Percentiles rank a stretch among this genome's conserved stretches.
Conservation (phyloP, 2,329 filamentous ascomycete genomes). For the Chaetomiaceae sp. region DNA sequence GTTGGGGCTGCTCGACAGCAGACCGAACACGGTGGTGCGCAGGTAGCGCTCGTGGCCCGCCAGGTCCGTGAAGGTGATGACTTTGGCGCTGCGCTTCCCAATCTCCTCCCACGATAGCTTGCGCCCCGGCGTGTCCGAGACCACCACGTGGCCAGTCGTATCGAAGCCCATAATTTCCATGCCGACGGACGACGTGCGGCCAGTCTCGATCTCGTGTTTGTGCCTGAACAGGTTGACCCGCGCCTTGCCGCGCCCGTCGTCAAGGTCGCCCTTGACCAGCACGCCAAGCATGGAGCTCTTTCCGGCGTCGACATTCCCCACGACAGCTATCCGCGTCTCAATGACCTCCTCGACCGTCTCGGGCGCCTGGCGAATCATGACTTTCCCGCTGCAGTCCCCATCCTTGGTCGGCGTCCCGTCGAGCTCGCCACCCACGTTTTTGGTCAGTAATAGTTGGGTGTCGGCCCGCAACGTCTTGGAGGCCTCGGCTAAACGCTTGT, state of each 20-base stretch:
- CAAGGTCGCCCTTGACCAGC: conserved; percentile 88
- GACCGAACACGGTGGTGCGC: conserved; percentile 90
- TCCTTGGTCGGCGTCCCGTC: conserved; percentile 69
- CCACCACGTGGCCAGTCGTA: conserved; percentile 74
- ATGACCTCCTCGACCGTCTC: conserved; percentile 79
- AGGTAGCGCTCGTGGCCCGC: conserved; percentile 95
- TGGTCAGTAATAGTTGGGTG: conserved; percentile 80
- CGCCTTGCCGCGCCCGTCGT: conserved; percentile 90
- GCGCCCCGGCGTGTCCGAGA: conserved; percentile 75
- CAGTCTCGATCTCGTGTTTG: conserved; percentile 96
- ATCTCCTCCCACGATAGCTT: conserved; percentile 96
- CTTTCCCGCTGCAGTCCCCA: conserved; percentile 74
- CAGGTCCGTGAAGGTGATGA: conserved; percentile 93
- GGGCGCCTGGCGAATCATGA: conserved; percentile 74
- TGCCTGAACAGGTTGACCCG: conserved; percentile 95
- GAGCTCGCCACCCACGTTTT: conserved; percentile 74
- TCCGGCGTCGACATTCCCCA: conserved; percentile 95
- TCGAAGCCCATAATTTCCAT: conserved; percentile 99
- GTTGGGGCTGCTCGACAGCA: conserved; percentile 91
- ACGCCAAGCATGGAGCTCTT: conserved; percentile 97
- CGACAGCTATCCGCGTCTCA: conserved; percentile 92
- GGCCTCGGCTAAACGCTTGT: conserved; percentile 60
- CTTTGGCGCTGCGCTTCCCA: conserved; percentile 88
- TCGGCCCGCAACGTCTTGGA: conserved; percentile 65
- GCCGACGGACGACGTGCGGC: conserved; percentile 90